phyloP scores from a whole-genome alignment of 1,284 basidiomycete genomes.

The Exobasidium rhododendri region DNA sequence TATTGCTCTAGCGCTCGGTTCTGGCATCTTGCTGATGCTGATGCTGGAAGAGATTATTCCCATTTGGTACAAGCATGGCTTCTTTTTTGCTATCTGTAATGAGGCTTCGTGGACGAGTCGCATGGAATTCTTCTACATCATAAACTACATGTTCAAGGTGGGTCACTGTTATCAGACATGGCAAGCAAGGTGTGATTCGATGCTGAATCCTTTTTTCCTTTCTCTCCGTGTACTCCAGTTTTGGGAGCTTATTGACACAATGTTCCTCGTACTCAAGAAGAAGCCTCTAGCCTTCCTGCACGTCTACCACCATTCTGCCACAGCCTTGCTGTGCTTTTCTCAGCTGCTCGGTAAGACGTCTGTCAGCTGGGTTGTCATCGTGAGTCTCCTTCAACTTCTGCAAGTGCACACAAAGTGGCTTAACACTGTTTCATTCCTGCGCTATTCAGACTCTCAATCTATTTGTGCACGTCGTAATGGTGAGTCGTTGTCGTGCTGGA shows the following conservation, averaged over 20 bases:
- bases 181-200: neutral
- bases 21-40: constrained; percentile 11
- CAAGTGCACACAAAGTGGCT: too few relatives aligned
- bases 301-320: constrained; percentile 25
- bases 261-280: constrained; percentile 21
- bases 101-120: constrained; percentile 12
- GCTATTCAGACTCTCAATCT: constrained; percentile 69
- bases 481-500: neutral
- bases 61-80: constrained; percentile 21
- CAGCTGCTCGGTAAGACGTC: constrained; percentile 19
- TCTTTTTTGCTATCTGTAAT: constrained; percentile 20
- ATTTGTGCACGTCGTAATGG: constrained; percentile 92
- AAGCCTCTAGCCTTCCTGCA: constrained; percentile 24
- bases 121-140: constrained; percentile 20
- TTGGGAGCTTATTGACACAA: constrained; percentile 19
- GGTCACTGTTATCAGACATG: neutral
- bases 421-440: too few relatives aligned
- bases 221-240: constrained; percentile 10
- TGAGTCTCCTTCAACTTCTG: too few relatives aligned
- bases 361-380: constrained; percentile 22
- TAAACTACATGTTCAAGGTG: constrained; percentile 20
- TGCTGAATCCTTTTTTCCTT: neutral
- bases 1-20: constrained; percentile 11
- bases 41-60: constrained; percentile 26
- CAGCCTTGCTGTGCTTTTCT: constrained; percentile 21